A percentile compares a stretch with the other conserved stretches of the same genome.
phyloP scores from a whole-genome alignment of 1,139 yeast species.

The Lipomyces yarrowii region DNA sequence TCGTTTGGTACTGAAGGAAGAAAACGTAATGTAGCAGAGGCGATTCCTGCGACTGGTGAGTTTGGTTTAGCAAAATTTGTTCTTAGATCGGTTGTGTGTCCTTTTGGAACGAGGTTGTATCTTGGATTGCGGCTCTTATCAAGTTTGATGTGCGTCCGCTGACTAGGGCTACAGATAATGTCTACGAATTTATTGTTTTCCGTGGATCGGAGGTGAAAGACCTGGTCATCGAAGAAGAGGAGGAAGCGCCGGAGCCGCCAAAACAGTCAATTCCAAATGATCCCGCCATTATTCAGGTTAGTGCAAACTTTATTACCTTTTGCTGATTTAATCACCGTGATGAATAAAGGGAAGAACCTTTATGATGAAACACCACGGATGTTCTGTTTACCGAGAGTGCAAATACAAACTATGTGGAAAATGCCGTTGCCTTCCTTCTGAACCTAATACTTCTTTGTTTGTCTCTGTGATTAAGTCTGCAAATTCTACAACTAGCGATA shows the following conservation, averaged over 20 bases:
- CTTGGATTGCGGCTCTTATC: background rate
- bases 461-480: background rate
- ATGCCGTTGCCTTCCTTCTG: constrained; percentile 52
- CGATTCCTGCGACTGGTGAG: constrained; percentile 64
- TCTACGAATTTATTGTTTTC: constrained; percentile 80
- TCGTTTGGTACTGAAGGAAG: constrained; percentile 95
- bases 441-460: constrained; percentile 23
- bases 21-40: constrained; percentile 68
- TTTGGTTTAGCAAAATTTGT: background rate
- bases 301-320: background rate
- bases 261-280: constrained; percentile 36
- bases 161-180: constrained; percentile 46
- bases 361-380: constrained; percentile 43
- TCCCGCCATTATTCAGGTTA: constrained; percentile 42
- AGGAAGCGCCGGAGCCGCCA: constrained; percentile 47
- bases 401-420: constrained; percentile 42
- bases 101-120: background rate
- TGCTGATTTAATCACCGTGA: background rate
- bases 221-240: constrained; percentile 67
- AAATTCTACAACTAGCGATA: background rate
- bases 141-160: background rate
- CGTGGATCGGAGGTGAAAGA: constrained; percentile 94
- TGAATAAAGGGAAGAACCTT: background rate
- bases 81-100: background rate
- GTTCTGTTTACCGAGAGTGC: constrained; percentile 40